Conservation (phyloP, 2,329 filamentous ascomycete species). For the Colletotrichum simmondsii region DNA sequence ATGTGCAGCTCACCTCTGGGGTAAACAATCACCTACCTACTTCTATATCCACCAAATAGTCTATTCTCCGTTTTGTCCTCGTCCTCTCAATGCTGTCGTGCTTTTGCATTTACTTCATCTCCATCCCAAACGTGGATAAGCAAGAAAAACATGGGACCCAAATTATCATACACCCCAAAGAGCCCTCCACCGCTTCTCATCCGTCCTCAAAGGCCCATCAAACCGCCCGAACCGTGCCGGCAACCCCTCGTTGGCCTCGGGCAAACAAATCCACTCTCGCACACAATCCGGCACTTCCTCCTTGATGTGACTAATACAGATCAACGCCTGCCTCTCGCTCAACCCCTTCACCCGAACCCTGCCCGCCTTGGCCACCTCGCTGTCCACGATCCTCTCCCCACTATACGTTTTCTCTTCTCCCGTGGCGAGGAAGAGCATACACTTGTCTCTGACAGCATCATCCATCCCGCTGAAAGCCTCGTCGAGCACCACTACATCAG, state of each 20-base stretch:
- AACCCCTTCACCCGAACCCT: constrained; percentile 70
- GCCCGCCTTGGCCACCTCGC: constrained; percentile 54
- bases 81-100: no score
- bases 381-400: constrained; percentile 55
- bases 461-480: constrained; percentile 92
- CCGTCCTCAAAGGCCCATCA: constrained; percentile 68
- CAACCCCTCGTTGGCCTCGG: constrained; percentile 74
- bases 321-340: constrained; percentile 77
- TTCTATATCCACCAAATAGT: neutral
- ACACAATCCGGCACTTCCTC: constrained; percentile 91
- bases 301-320: constrained; percentile 91
- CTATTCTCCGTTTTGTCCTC: neutral
- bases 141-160: no score
- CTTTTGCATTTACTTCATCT: no score
- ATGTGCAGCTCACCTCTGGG: neutral
- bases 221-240: constrained; percentile 74
- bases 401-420: constrained; percentile 65
- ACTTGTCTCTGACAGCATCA: constrained; percentile 84
- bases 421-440: constrained; percentile 79
- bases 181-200: constrained; percentile 69
- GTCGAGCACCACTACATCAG: constrained; percentile 85
- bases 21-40: neutral
- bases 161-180: constrained; percentile 64
- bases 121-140: no score
- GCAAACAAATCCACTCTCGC: constrained; percentile 86